A percentile compares a stretch with the other conserved stretches of the same genome.
Evolutionary conservation across 1,284 basidiomycete genomes (phyloP).

Genomic region (Earliella scabrosa): DNA sequence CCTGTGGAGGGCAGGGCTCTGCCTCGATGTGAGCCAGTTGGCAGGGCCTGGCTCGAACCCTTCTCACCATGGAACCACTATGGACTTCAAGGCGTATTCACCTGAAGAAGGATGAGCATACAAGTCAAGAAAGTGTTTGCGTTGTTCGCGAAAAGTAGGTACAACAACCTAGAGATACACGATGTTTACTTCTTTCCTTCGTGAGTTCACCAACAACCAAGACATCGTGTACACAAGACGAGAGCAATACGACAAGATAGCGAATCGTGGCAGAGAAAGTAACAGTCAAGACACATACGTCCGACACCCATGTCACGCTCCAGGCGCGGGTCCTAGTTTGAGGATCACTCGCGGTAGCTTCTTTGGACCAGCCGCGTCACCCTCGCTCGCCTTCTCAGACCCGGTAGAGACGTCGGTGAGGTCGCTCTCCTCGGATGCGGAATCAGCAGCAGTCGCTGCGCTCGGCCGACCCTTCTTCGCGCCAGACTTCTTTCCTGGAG

Average conservation of each 20-base stretch:
- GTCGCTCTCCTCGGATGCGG: constrained; percentile 19
- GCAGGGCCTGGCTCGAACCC: too few species aligned
- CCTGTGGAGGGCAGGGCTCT: too few species aligned
- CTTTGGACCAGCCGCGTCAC: constrained; percentile 20
- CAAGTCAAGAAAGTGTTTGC: too few species aligned
- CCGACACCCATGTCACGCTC: neutral
- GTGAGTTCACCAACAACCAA: neutral
- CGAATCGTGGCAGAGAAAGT: neutral
- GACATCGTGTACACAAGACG: neutral
- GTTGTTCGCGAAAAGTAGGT: too few species aligned
- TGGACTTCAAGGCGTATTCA: too few species aligned
- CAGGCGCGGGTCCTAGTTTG: constrained; percentile 29
- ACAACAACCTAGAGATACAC: too few species aligned
- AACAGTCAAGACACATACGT: neutral
- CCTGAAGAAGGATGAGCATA: too few species aligned
- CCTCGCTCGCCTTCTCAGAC: constrained; percentile 11
- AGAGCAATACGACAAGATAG: neutral
- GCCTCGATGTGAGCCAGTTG: too few species aligned
- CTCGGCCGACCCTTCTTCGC: constrained; percentile 6
- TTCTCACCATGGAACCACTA: too few species aligned
- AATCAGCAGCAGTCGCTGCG: neutral
- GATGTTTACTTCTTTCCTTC: too few species aligned
- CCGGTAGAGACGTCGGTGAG: constrained; percentile 14
- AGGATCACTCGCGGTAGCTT: constrained; percentile 35
- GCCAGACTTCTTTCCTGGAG: constrained; percentile 10